A percentile compares a stretch with the other conserved stretches of the same genome.
Evolutionary conservation across 176 grass and related monocot genomes (phyloP).

Genomic region (Metroxylon sagu): DNA sequence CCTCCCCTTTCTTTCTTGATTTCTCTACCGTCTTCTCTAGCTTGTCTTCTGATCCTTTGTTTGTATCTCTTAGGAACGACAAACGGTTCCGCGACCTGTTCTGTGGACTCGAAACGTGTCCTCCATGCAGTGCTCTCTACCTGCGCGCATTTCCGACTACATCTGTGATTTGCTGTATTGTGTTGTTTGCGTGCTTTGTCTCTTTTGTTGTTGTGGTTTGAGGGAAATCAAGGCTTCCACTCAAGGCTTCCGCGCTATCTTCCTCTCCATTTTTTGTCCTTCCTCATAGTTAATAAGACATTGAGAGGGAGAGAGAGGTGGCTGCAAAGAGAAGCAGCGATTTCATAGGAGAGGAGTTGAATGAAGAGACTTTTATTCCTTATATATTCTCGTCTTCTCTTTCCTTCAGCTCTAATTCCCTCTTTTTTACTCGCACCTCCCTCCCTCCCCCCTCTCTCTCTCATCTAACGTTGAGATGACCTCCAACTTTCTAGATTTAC

Average conservation of each 20-base stretch:
- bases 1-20: neutral
- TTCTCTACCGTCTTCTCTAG: neutral
- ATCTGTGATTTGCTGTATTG: neutral
- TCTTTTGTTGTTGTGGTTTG: too few species aligned
- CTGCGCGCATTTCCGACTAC: neutral
- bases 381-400: too few species aligned
- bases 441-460: neutral
- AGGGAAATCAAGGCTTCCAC: too few species aligned
- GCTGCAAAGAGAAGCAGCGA: too few species aligned
- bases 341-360: too few species aligned
- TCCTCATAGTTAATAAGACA: too few species aligned
- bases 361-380: too few species aligned
- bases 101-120: neutral
- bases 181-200: neutral
- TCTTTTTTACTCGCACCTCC: too few species aligned
- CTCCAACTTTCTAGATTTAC: conserved; percentile 12
- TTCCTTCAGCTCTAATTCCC: too few species aligned
- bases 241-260: too few species aligned
- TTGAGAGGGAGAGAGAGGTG: too few species aligned
- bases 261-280: too few species aligned
- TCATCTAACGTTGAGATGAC: conserved; percentile 2
- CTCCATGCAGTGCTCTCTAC: conserved; percentile 1
- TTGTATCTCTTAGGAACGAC: neutral
- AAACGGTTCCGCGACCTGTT: neutral
- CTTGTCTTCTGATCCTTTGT: neutral